Conservation (phyloP, 192 early-diverging fungal genomes). For the Helicostylum pulchrum region DNA sequence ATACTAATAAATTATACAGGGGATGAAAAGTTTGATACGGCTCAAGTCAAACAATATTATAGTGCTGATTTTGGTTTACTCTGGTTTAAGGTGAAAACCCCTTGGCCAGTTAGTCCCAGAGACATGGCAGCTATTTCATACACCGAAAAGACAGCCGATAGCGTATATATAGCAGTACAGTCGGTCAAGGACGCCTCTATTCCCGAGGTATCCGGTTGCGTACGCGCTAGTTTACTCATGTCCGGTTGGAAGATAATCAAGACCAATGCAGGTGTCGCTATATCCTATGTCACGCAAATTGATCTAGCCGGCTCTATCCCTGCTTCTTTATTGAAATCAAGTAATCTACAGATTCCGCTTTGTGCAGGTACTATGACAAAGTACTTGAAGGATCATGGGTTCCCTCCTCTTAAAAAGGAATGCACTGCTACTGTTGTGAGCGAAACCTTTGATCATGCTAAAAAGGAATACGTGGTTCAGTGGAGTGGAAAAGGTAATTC, state of each 20-base stretch:
- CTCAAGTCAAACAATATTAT: slow-evolving; percentile 32
- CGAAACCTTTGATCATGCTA: slow-evolving; percentile 43
- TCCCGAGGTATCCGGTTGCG: slow-evolving; percentile 45
- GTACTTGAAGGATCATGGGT: slow-evolving; percentile 44
- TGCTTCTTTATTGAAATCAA: slow-evolving; percentile 39
- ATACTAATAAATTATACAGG: slow-evolving; percentile 9
- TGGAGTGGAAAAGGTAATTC: slow-evolving; percentile 13
- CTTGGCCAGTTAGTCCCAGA: slow-evolving; percentile 43
- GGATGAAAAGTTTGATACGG: slow-evolving; percentile 34
- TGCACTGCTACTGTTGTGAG: slow-evolving; percentile 26
- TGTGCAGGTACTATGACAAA: slow-evolving; percentile 44
- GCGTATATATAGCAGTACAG: slow-evolving; percentile 39
- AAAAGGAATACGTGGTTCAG: slow-evolving; percentile 28
- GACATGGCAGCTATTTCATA: slow-evolving; percentile 43
- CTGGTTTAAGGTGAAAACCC: slow-evolving; percentile 27
- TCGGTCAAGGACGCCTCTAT: slow-evolving; percentile 48
- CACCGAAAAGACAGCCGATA: slow-evolving; percentile 24
- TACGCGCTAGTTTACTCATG: slow-evolving; percentile 46
- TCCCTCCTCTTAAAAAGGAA: slow-evolving; percentile 39
- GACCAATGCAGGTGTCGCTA: slow-evolving; percentile 33
- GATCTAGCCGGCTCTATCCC: slow-evolving; percentile 52
- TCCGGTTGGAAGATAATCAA: slow-evolving; percentile 51
- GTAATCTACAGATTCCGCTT: slow-evolving; percentile 45
- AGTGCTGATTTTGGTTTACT: slow-evolving; percentile 21
- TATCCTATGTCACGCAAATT: slow-evolving; percentile 49